A percentile compares a stretch with the other conserved stretches of the same genome.
Conservation (phyloP, 75 land plant species). For the Isoetes taiwanensis region DNA sequence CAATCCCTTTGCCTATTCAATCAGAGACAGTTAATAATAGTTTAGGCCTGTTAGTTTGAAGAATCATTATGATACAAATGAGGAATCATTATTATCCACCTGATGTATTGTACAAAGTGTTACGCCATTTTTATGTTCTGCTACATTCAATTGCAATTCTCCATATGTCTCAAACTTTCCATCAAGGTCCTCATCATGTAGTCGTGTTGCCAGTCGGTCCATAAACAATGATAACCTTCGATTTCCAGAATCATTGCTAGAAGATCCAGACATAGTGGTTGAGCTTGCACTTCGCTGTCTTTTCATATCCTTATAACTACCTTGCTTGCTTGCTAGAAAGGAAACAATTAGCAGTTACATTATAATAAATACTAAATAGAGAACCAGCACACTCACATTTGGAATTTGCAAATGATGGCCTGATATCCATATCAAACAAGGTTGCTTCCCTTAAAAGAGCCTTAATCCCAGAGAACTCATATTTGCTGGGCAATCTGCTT, state of each 20-base stretch:
- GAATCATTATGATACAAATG: too few relatives aligned
- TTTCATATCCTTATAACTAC: constrained; percentile 12
- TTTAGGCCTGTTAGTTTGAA: too few relatives aligned
- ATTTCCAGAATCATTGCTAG: too few relatives aligned
- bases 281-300: too few relatives aligned
- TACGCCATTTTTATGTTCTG: constrained; percentile 1
- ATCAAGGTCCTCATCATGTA: constrained; percentile 20
- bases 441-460: constrained; percentile 18
- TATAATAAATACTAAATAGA: too few relatives aligned
- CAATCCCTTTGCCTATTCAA: constrained; percentile 28
- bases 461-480: constrained; percentile 18
- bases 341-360: too few relatives aligned
- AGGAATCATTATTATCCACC: too few relatives aligned
- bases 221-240: constrained; percentile 9
- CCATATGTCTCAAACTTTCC: too few relatives aligned
- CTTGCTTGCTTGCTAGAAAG: constrained; percentile 4
- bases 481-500: background rate
- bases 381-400: too few relatives aligned
- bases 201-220: constrained; percentile 13
- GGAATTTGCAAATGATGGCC: too few relatives aligned
- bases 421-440: constrained; percentile 13
- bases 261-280: too few relatives aligned
- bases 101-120: constrained; percentile 26
- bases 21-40: too few relatives aligned
- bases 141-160: background rate